Evolutionary conservation across 352 stramenopile genomes (phyloP), one percentile per base, ranked within the genome.

Genomic region (Globisporangium abappressorium): DNA sequence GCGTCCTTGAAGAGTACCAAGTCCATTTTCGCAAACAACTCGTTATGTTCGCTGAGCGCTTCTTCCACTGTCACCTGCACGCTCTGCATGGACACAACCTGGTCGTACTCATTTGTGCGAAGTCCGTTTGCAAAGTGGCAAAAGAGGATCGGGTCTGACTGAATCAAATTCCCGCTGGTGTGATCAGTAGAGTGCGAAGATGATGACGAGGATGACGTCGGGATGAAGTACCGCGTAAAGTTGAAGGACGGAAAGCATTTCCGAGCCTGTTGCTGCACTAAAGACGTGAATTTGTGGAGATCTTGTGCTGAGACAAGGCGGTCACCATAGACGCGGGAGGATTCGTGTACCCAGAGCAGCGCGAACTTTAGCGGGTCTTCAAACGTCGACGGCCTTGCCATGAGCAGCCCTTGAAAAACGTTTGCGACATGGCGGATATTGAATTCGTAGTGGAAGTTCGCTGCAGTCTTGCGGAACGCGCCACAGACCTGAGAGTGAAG

Each of bases 401-500:
- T 89, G 8, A 99, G 70, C 28, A 99, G 64, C 6, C 95, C 96
- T 74, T 99, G 95, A 62, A 99, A 98, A 4, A 99, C 91, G 64
- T 97, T 98, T 8, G 85, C 90, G 3, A 99, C 75, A 71, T 99
- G 92, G 8, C 96, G 89, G 61, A 99, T 98, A 73, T 98, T 98
- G 73, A 99, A 99, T 62, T 99, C 94, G 70, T 99, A 99, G 74
- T 99, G 96, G 65, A 99, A 99, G 57, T 99, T 98, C 5, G 85
- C 81, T 0, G 96, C 96, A 0, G 94, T 98, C 74, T 98, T 98
- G 11, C 92, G 79, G 71, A 99, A 96, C 2, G 82, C 87, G 9
- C 72, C 66, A 1, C 78, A 75, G 0, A 98, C 78, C 59, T 96
- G 82, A 1, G 80, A 68, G 62, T 99, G 96, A 15, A 99, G 72